Conservation (phyloP, 306 rosid genomes). For the barrel medic (Medicago truncatula) region DNA sequence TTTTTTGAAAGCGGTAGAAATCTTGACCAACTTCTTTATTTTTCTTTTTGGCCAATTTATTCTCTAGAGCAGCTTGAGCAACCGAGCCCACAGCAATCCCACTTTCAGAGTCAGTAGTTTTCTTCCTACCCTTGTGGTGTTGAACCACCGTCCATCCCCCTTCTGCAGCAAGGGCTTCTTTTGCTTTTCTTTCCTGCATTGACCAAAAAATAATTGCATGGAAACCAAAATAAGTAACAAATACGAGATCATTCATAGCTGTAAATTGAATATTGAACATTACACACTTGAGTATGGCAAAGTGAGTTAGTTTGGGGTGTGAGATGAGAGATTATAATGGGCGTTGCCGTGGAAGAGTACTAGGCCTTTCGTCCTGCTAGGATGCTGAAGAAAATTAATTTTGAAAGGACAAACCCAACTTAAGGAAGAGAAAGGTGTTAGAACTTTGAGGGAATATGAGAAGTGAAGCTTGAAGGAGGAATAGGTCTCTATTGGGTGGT, state of each 20-base stretch:
- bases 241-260: conserved; percentile 12
- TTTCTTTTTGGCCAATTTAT: conserved; percentile 74
- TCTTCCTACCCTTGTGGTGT: conserved; percentile 92
- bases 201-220: conserved; percentile 20
- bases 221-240: conserved; percentile 15
- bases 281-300: conserved; percentile 8
- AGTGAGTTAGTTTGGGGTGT: conserved; percentile 1
- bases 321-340: neutral
- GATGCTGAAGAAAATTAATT: neutral
- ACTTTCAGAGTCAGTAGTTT: conserved; percentile 80
- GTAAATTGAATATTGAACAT: neutral
- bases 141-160: conserved; percentile 92
- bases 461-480: neutral
- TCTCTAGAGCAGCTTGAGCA: conserved; percentile 72
- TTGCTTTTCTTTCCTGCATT: conserved; percentile 74
- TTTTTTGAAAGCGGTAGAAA: conserved; percentile 90
- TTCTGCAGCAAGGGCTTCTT: conserved; percentile 75
- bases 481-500: neutral
- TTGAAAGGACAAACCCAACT: neutral
- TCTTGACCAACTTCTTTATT: conserved; percentile 63
- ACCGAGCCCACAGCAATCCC: conserved; percentile 83
- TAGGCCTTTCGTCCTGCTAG: neutral
- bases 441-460: neutral
- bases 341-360: neutral
- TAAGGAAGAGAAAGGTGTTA: neutral